A percentile compares a stretch with the other conserved stretches of the same genome.
These are phyloP conservation scores for Microstegium vimineum DNA, from an alignment of 176 grass and related monocot species.

Conservation along the genomic window DNA sequence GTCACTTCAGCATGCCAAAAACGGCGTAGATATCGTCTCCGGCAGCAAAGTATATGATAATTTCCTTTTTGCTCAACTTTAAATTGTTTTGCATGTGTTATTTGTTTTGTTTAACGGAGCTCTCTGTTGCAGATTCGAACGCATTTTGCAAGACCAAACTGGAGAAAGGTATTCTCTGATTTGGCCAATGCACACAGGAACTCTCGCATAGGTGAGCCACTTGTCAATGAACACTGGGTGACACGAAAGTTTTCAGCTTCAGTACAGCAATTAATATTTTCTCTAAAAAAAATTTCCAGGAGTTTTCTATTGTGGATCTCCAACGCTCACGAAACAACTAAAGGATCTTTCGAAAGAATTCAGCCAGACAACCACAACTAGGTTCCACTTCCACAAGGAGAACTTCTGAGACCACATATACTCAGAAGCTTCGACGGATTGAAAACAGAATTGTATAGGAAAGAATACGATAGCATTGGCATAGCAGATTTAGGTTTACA, in stretches of 20 bases:
- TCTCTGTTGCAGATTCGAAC: slow-evolving; percentile 71
- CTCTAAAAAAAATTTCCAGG: slow-evolving; percentile 51
- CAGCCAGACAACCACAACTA: slow-evolving; percentile 80
- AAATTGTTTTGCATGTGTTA: background rate
- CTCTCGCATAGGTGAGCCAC: slow-evolving; percentile 71
- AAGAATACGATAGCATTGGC: slow-evolving; percentile 32
- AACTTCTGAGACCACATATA: slow-evolving; percentile 60
- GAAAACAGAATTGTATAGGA: slow-evolving; percentile 54
- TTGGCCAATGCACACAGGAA: slow-evolving; percentile 74
- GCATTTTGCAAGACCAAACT: slow-evolving; percentile 97
- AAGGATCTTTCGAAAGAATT: slow-evolving; percentile 93
- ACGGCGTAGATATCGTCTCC: slow-evolving; percentile 91
- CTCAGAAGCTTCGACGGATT: slow-evolving; percentile 16
- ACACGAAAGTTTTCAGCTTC: slow-evolving; percentile 1
- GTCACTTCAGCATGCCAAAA: slow-evolving; percentile 91
- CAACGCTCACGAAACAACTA: slow-evolving; percentile 69
- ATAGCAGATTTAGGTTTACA: slow-evolving; percentile 53
- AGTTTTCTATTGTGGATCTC: slow-evolving; percentile 95
- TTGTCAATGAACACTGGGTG: background rate
- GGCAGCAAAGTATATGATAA: slow-evolving; percentile 62
- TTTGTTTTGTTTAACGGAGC: background rate
- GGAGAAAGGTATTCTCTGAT: slow-evolving; percentile 97
- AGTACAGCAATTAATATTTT: background rate
- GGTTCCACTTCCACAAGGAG: slow-evolving; percentile 99
- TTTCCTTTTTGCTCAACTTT: background rate